Evolutionary conservation across 1,139 yeast genomes (phyloP).

Genomic region (Geotrichum histeridarum): DNA sequence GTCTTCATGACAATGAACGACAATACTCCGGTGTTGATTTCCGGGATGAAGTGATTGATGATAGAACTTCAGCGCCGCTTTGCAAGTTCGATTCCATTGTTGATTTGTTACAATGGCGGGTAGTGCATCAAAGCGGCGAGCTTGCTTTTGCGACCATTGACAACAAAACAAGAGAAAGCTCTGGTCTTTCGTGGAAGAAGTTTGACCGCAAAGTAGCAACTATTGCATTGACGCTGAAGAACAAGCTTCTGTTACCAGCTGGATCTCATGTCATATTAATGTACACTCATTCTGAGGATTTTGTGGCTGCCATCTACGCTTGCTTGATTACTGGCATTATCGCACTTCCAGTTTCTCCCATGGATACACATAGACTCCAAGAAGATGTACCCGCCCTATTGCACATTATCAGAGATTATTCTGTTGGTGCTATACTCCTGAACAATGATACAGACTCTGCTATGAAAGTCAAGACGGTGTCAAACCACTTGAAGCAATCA

Average conservation of each 20-base stretch:
- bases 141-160: conserved; percentile 67
- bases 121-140: conserved; percentile 68
- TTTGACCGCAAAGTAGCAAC: conserved; percentile 75
- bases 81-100: conserved; percentile 68
- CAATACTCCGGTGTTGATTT: conserved; percentile 77
- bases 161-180: conserved; percentile 42
- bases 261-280: conserved; percentile 75
- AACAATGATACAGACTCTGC: conserved; percentile 68
- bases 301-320: conserved; percentile 74
- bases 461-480: conserved; percentile 63
- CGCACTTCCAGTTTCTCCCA: conserved; percentile 73
- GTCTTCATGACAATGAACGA: conserved; percentile 45
- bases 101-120: conserved; percentile 75
- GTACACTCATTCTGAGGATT: conserved; percentile 86
- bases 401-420: conserved; percentile 62
- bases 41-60: conserved; percentile 69
- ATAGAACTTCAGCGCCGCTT: conserved; percentile 65
- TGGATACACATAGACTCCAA: conserved; percentile 61
- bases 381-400: conserved; percentile 73
- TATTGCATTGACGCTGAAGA: conserved; percentile 54
- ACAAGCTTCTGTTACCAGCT: conserved; percentile 47
- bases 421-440: conserved; percentile 65
- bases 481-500: conserved; percentile 56
- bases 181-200: conserved; percentile 75
- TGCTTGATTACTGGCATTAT: conserved; percentile 78